phyloP scores from a whole-genome alignment of 192 early-diverging fungal genomes.

The Nowakowskiella sp. region DNA sequence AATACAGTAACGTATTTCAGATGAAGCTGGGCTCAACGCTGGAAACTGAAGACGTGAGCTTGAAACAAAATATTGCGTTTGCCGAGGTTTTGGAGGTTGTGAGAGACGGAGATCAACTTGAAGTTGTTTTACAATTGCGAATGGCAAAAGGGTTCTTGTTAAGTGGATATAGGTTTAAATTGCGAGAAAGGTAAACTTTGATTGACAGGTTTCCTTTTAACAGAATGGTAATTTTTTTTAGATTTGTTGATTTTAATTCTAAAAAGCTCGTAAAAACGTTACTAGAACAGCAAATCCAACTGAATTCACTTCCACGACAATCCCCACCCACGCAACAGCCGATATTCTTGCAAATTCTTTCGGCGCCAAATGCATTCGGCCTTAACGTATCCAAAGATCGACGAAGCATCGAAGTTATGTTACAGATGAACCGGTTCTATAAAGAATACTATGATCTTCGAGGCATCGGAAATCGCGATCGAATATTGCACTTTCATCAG shows the following conservation, averaged over 20 bases:
- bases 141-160: too few relatives aligned
- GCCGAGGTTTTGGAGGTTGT: conserved; percentile 9
- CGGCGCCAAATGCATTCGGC: conserved; percentile 6
- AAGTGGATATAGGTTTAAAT: conserved; percentile 17
- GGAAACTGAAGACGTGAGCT: conserved; percentile 7
- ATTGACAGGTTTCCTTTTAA: conserved; percentile 6
- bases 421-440: conserved; percentile 10
- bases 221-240: conserved; percentile 6
- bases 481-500: conserved; percentile 11
- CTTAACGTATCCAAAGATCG: background rate
- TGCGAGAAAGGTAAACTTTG: background rate
- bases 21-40: background rate
- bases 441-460: conserved; percentile 8
- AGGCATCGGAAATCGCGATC: background rate
- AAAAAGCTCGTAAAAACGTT: conserved; percentile 20
- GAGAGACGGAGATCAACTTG: conserved; percentile 1
- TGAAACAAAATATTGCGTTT: conserved; percentile 16
- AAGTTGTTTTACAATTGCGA: background rate
- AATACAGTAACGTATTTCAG: background rate
- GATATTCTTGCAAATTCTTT: conserved; percentile 19
- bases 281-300: conserved; percentile 13
- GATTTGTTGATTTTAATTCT: conserved; percentile 29
- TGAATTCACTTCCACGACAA: background rate
- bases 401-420: conserved; percentile 6
- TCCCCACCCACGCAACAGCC: conserved; percentile 4